Base-by-base conservation (phyloP, 1,284 basidiomycete genomes). In the Fistulinella cinereoalba region DNA sequence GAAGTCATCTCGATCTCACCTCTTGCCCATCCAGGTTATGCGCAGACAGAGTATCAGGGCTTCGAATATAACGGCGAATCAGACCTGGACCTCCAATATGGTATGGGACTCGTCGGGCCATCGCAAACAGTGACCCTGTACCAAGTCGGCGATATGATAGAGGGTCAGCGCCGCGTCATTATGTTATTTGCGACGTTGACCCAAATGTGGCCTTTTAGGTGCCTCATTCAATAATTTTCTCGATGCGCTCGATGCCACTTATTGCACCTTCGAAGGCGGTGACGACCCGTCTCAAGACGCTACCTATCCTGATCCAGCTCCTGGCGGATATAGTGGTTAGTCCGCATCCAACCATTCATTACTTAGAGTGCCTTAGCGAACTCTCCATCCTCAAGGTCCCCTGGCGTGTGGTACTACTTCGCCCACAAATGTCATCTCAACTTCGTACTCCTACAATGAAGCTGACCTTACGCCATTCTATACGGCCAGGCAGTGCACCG, bases 1-100 rank as follows among this genome's bases (percentile, higher is more conserved):
- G 5, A 6, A 6, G 22, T 12, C n/a, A 10, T 10, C 4, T 23
- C 12, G 11, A 10, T 19, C 45, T 56, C 43, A 41, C 45, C 25
- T 8, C 50, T n/a, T n/a, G n/a, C n/a, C 57, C 11, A 28, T 56
- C 15, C 54, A 72, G 65, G 60, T 4, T 64, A 56, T 21, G 61
- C 57, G 28, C 71, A 75, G 51, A 69, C 69, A 1, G 37, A 47
- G n/a, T 47, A 66, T 12, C 57, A 66, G 41, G 57, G 63, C 10
- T 74, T 74, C 51, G 46, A 56, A 4, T 62, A 65, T 50, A 77
- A 75, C 41, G 74, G 69, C 18, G 77, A 79, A 61, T 71, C 72
- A 9, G 64, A 77, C 50, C 67, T 80, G n/a, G 76, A 80, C 51
- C 53, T 79, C 19, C 64, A 79, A 51, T 80, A 77, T 47, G 67